Percentiles rank a stretch among this genome's conserved stretches.
phyloP scores from a whole-genome alignment of 345 rosid genomes.

The Salix arbutifolia region DNA sequence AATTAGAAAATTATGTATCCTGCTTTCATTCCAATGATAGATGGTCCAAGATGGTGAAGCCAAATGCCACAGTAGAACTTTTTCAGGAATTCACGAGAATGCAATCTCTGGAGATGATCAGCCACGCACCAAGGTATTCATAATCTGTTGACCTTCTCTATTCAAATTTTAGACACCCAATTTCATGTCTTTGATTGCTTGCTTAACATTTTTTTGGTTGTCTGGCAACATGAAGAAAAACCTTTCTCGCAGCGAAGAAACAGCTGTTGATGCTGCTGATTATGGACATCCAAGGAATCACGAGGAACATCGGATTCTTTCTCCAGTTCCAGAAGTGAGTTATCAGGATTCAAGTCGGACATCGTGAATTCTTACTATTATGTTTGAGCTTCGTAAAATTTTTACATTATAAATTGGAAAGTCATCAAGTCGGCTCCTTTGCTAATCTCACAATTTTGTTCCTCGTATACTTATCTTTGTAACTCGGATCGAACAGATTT shows the following conservation, averaged over 20 bases:
- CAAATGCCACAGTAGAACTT: constrained; percentile 40
- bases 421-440: neutral
- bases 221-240: constrained; percentile 17
- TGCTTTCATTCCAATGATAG: constrained; percentile 27
- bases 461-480: neutral
- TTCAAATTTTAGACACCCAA: neutral
- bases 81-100: constrained; percentile 55
- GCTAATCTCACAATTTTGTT: neutral
- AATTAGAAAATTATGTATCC: neutral
- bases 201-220: neutral
- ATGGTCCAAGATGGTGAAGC: constrained; percentile 69
- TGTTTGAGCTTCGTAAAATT: neutral
- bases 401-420: neutral
- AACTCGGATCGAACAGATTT: too few species aligned
- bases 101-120: constrained; percentile 37
- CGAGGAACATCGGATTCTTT: constrained; percentile 9
- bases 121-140: constrained; percentile 26
- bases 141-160: neutral
- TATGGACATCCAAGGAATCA: neutral
- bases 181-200: neutral
- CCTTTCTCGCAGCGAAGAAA: constrained; percentile 12
- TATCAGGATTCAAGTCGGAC: neutral
- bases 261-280: neutral
- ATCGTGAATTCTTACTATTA: neutral
- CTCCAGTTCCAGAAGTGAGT: constrained; percentile 35